A percentile compares a stretch with the other conserved stretches of the same genome.
Evolutionary conservation across 768 basidiomycete genomes (phyloP).

Genomic region (Steccherinum ochraceum): DNA sequence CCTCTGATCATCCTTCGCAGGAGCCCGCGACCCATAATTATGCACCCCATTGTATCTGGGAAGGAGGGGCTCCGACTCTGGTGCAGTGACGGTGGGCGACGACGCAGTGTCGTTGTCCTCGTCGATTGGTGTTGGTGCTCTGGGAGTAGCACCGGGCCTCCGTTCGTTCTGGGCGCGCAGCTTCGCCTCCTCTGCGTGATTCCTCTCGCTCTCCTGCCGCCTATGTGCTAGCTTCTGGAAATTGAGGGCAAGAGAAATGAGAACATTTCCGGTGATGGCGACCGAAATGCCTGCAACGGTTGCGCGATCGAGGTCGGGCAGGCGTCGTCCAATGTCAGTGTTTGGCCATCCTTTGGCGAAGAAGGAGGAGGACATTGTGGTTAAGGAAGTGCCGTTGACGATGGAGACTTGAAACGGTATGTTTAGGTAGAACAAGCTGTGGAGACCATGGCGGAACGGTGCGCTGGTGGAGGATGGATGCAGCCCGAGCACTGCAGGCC

Average conservation of each 20-base stretch:
- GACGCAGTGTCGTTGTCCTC: neutral
- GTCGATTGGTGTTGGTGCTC: slow-evolving; percentile 3
- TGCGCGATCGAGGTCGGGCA: slow-evolving; percentile 49
- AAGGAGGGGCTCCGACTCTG: neutral
- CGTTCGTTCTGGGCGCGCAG: neutral
- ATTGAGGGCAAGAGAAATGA: slow-evolving; percentile 89
- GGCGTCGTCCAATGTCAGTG: slow-evolving; percentile 12
- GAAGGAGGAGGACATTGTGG: neutral
- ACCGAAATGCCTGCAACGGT: slow-evolving; percentile 75
- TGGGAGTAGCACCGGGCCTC: neutral
- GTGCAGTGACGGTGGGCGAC: neutral
- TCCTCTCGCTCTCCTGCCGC: slow-evolving; percentile 49
- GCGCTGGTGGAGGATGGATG: too few relatives aligned
- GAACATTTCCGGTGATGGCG: slow-evolving; percentile 77
- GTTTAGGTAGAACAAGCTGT: too few relatives aligned
- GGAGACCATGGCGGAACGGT: neutral
- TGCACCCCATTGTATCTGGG: neutral
- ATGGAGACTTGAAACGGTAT: neutral
- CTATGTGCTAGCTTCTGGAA: slow-evolving; percentile 89
- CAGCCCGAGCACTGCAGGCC: too few relatives aligned
- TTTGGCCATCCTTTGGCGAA: neutral
- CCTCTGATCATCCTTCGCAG: neutral
- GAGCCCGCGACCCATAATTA: neutral
- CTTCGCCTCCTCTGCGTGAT: slow-evolving; percentile 8
- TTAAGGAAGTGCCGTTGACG: too few relatives aligned